Conservation (phyloP, 2,329 filamentous ascomycete genomes). For the Cercospora zeina region DNA sequence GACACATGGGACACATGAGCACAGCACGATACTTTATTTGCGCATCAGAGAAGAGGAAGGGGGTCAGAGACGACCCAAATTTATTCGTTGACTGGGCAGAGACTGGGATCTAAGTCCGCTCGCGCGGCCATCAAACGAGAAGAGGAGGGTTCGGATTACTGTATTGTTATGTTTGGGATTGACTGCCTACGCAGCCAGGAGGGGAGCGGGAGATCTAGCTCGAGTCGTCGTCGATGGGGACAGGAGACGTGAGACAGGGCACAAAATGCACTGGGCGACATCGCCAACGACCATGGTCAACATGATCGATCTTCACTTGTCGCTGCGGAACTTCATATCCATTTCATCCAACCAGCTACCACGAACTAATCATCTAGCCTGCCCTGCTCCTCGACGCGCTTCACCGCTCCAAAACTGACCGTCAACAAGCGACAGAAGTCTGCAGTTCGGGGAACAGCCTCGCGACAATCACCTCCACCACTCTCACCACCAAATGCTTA, state of each 20-base stretch:
- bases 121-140: neutral
- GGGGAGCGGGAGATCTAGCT: neutral
- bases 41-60: neutral
- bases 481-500: conserved; percentile 81
- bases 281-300: neutral
- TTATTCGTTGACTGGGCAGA: neutral
- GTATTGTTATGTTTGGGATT: conserved; percentile 4
- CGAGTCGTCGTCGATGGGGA: neutral
- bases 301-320: neutral
- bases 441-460: conserved; percentile 79
- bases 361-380: conserved; percentile 47
- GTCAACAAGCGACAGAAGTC: neutral
- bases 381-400: neutral
- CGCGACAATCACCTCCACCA: conserved; percentile 79
- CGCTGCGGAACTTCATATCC: neutral
- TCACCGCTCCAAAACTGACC: neutral
- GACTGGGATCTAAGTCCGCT: conserved; percentile 2
- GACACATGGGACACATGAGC: neutral
- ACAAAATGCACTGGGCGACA: neutral
- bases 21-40: neutral
- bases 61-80: neutral
- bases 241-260: neutral
- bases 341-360: neutral
- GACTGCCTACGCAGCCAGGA: neutral
- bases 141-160: neutral